These are phyloP conservation scores for Apophysomyces ossiformis DNA, from an alignment of 371 early-diverging fungal species.

Conservation along the genomic window DNA sequence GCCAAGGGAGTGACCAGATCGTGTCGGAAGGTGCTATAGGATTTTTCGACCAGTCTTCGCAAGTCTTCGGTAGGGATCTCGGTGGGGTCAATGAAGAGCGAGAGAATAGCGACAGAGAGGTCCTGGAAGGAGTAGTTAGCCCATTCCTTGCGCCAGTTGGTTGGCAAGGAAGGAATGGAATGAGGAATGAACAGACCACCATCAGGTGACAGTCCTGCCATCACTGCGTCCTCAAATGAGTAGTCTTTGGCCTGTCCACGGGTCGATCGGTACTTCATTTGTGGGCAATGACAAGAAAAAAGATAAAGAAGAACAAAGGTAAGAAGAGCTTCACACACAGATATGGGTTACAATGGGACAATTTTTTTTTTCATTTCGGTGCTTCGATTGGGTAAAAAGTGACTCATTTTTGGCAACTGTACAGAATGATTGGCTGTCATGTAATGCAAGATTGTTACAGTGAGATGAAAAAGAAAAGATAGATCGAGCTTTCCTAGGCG, in stretches of 20 bases:
- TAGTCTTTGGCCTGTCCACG: constrained; percentile 76
- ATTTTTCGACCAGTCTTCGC: constrained; percentile 63
- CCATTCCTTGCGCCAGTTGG: constrained; percentile 70
- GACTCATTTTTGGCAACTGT: constrained; percentile 18
- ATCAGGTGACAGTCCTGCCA: constrained; percentile 92
- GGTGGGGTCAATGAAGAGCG: constrained; percentile 75
- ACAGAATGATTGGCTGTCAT: constrained; percentile 5
- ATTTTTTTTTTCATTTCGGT: constrained; percentile 7
- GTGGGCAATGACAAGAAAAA: no score
- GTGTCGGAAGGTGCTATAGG: constrained; percentile 83
- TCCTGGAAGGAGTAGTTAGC: constrained; percentile 75
- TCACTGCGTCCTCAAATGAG: constrained; percentile 91
- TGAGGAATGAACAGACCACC: constrained; percentile 96
- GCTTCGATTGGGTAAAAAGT: constrained; percentile 10
- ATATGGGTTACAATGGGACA: neutral
- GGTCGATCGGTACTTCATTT: constrained; percentile 89
- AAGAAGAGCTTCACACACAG: no score
- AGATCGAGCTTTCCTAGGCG: neutral
- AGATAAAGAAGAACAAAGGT: no score
- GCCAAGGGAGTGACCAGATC: constrained; percentile 83
- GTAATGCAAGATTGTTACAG: no score
- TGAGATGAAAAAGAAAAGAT: neutral
- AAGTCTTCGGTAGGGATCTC: constrained; percentile 85
- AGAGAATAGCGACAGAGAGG: constrained; percentile 84
- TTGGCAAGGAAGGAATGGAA: constrained; percentile 74